Percentiles rank a stretch among this genome's conserved stretches.
Conservation (phyloP, 345 rosid genomes). For the Eucalyptus regnans region DNA sequence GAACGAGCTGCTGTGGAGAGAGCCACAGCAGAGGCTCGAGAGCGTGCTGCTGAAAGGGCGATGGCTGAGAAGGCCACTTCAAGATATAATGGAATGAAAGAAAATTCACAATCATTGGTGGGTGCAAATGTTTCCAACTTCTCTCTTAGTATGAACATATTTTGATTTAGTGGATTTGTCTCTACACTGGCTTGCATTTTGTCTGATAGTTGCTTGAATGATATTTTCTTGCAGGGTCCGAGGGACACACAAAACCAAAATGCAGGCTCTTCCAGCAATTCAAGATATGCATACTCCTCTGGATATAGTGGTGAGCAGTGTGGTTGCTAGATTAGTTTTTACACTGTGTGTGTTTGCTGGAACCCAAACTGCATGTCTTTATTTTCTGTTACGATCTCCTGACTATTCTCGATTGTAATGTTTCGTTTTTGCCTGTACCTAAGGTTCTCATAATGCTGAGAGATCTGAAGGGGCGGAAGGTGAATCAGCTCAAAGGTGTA, state of each 20-base stretch:
- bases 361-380: neutral
- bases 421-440: neutral
- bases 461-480: constrained; percentile 47
- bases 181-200: neutral
- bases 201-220: neutral
- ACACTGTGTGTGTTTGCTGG: neutral
- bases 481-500: constrained; percentile 94
- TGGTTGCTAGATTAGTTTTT: neutral
- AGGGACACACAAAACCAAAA: constrained; percentile 39
- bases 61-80: constrained; percentile 54
- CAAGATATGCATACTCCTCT: constrained; percentile 39
- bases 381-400: neutral
- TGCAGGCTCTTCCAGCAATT: constrained; percentile 26
- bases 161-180: neutral
- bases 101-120: constrained; percentile 30
- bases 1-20: constrained; percentile 94
- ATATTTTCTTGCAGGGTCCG: constrained; percentile 22
- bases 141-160: neutral
- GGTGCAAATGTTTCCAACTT: neutral
- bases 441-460: constrained; percentile 13
- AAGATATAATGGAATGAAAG: constrained; percentile 35
- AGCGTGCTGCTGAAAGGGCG: constrained; percentile 77
- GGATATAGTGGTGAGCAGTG: constrained; percentile 28
- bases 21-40: constrained; percentile 91
- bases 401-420: neutral